A percentile compares a stretch with the other conserved stretches of the same genome.
These are phyloP conservation scores for Mortierella sp. DNA, from an alignment of 371 early-diverging fungal species.

Conservation along the genomic window DNA sequence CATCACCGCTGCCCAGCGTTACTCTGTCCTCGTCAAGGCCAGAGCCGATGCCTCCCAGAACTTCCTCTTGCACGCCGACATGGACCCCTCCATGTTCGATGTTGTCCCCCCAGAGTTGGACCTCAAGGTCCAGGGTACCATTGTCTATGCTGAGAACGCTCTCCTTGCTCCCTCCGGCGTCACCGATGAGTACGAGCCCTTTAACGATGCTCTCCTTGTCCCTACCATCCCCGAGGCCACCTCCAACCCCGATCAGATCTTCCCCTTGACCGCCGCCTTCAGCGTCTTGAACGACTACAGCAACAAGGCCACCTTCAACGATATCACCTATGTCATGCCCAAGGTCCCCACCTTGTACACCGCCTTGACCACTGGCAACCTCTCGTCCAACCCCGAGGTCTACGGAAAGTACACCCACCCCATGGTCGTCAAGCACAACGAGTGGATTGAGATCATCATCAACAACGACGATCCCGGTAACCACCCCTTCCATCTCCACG, in stretches of 20 bases:
- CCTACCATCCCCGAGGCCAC: constrained; percentile 60
- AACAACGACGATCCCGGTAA: constrained; percentile 72
- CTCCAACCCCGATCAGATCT: constrained; percentile 62
- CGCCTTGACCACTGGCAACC: constrained; percentile 71
- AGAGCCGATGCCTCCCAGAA: constrained; percentile 73
- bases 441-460: constrained; percentile 69
- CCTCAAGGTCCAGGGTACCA: constrained; percentile 65
- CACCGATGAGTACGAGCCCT: constrained; percentile 57
- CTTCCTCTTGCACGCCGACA: constrained; percentile 80
- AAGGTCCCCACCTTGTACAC: constrained; percentile 80
- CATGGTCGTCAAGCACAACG: constrained; percentile 65
- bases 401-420: constrained; percentile 78
- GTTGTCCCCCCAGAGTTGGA: constrained; percentile 65
- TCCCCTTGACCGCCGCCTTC: constrained; percentile 71
- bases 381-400: constrained; percentile 63
- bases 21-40: constrained; percentile 81
- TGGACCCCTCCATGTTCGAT: constrained; percentile 87
- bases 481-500: constrained; percentile 90
- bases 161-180: constrained; percentile 60
- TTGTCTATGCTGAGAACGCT: constrained; percentile 65
- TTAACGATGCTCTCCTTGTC: constrained; percentile 64
- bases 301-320: constrained; percentile 89
- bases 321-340: constrained; percentile 76
- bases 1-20: constrained; percentile 78
- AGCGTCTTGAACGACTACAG: constrained; percentile 78